phyloP scores from a whole-genome alignment of 345 rosid genomes.

The Nephelium lappaceum region DNA sequence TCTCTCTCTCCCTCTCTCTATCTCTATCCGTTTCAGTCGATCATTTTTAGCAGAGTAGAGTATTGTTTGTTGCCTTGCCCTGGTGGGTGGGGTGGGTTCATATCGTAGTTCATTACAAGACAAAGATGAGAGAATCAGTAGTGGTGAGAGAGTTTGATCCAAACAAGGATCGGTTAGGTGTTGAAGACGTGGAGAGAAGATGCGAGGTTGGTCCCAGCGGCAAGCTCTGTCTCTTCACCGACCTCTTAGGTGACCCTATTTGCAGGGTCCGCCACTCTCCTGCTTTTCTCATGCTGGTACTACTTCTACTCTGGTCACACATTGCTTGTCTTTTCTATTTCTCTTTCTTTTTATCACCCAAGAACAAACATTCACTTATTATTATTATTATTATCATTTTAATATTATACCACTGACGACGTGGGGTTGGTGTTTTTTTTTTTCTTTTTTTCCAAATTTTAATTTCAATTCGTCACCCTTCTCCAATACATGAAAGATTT shows the following conservation, averaged over 20 bases:
- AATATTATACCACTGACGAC: background rate
- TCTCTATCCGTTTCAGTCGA: no score
- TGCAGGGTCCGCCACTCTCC: constrained; percentile 99
- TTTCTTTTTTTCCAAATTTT: background rate
- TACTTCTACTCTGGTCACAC: background rate
- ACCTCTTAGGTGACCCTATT: constrained; percentile 96
- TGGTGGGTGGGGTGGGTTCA: background rate
- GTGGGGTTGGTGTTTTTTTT: background rate
- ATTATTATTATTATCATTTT: no score
- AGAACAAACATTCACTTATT: background rate
- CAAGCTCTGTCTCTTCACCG: constrained; percentile 80
- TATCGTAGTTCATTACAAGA: no score
- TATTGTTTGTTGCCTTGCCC: no score
- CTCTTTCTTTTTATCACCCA: background rate
- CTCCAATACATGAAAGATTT: background rate
- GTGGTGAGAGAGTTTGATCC: constrained; percentile 78
- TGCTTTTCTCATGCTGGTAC: constrained; percentile 95
- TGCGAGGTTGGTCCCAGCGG: constrained; percentile 91
- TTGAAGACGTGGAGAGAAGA: constrained; percentile 76
- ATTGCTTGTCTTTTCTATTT: background rate
- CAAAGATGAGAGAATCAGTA: constrained; percentile 23
- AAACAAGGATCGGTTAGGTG: constrained; percentile 52
- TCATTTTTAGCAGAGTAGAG: no score
- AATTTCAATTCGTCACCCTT: background rate
- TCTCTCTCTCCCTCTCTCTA: no score